A percentile compares a stretch with the other conserved stretches of the same genome.
phyloP scores from a whole-genome alignment of 352 stramenopile genomes.

The Phytopythium montanum region DNA sequence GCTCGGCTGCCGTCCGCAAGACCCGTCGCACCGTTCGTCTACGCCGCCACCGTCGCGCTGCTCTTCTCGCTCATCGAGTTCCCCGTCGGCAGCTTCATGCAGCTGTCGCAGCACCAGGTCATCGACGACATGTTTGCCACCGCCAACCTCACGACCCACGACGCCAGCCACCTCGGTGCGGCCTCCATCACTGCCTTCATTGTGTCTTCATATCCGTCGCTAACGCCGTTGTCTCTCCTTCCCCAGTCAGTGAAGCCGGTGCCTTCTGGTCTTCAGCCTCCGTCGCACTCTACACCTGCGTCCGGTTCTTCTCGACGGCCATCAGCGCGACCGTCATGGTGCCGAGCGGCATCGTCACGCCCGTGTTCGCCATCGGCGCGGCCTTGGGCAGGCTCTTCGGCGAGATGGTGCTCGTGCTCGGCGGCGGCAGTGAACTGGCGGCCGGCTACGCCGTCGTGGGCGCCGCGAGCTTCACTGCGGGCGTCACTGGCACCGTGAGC shows the following conservation, averaged over 20 bases:
- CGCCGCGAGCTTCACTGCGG: conserved; percentile 77
- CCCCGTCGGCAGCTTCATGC: conserved; percentile 77
- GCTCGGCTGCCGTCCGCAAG: conserved; percentile 16
- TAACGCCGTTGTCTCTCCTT: neutral
- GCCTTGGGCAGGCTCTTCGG: conserved; percentile 87
- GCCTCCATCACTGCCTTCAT: neutral
- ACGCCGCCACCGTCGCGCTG: conserved; percentile 60
- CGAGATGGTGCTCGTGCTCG: conserved; percentile 66
- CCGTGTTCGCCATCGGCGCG: conserved; percentile 89
- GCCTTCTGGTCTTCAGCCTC: conserved; percentile 60
- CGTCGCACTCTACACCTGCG: conserved; percentile 50
- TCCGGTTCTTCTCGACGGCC: conserved; percentile 78
- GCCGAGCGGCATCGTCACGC: conserved; percentile 89
- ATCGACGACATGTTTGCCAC: conserved; percentile 89
- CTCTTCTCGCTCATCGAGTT: conserved; percentile 71
- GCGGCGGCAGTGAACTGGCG: conserved; percentile 42
- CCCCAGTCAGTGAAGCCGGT: conserved; percentile 35
- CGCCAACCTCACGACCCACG: conserved; percentile 39
- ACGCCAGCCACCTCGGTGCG: conserved; percentile 28
- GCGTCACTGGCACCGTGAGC: conserved; percentile 70
- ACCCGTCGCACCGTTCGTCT: conserved; percentile 51
- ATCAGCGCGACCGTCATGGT: conserved; percentile 84
- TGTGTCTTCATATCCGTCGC: neutral
- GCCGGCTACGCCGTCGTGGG: conserved; percentile 80
- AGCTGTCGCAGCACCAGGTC: conserved; percentile 62